phyloP scores from a whole-genome alignment of 176 grass and related monocot genomes.

The Miscanthus lutarioriparius region DNA sequence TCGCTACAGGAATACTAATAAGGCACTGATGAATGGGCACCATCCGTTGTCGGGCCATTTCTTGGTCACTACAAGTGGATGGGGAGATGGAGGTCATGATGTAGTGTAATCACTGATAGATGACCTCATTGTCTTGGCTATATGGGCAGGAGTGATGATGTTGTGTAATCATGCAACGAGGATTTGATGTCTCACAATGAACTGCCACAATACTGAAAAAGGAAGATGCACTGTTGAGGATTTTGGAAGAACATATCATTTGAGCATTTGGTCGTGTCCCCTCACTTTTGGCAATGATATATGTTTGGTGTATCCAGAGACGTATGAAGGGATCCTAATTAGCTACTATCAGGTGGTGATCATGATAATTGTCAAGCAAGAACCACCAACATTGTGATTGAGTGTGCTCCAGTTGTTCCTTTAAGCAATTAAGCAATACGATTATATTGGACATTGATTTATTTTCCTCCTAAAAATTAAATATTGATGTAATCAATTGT shows the following conservation, averaged over 20 bases:
- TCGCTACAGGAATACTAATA: not conserved
- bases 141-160: constrained; percentile 6
- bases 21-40: not conserved
- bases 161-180: not conserved
- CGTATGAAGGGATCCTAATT: not conserved
- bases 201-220: not conserved
- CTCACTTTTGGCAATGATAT: constrained; percentile 24
- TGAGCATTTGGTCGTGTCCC: constrained; percentile 12
- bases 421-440: not conserved
- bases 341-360: not conserved
- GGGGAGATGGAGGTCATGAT: not conserved
- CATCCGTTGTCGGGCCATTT: not conserved
- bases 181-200: constrained; percentile 22
- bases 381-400: not conserved
- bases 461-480: not conserved
- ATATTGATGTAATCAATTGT: not conserved
- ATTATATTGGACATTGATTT: not conserved
- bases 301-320: constrained; percentile 3
- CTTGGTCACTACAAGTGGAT: constrained; percentile 3
- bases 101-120: not conserved
- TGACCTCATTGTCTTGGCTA: constrained; percentile 19
- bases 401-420: constrained; percentile 20
- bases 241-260: constrained; percentile 2
- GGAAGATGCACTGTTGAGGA: not conserved
- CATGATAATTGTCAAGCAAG: not conserved